Evolutionary conservation across 2,329 filamentous ascomycete genomes (phyloP), one percentile per base, ranked within the genome.

Genomic region (Arthrinium puccinioides): DNA sequence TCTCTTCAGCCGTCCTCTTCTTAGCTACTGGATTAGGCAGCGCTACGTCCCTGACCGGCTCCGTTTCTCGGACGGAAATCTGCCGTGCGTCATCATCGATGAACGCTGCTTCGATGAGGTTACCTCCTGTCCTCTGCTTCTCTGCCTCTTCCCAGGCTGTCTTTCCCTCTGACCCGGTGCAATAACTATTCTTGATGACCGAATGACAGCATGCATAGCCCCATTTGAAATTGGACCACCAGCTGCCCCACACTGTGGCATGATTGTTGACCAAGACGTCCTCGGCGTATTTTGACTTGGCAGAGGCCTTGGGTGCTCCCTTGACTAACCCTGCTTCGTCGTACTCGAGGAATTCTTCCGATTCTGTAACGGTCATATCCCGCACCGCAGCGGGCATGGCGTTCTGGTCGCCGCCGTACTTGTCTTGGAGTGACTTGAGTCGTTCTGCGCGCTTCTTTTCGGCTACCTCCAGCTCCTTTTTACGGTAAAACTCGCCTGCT

Each of bases 191-290:
- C 64, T 94, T 96, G 44, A 94, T 77, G 16, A 80, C 82, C 0
- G 88, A 95, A 58, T 94, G 88, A 67, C 92, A 98, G 61, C 92
- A 98, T 16, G 85, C 76, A 61, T 95, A 98, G 2, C 92, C 92
- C 92, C 92, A 98, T 61, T 83, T 76, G 64, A 96, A 97, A 54
- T 87, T 81, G 37, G 80, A 77, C 92, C 92, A 98, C 92, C 92
- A 98, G 53, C 88, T 95, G 33, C 92, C 92, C 86, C 88, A 98
- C 4, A 95, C 82, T 0, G 84, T 82, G 4, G 79, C 87, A 63
- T 98, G 92, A 54, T 98, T 98, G 66, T 94, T 90, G 57, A 84
- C 75, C 37, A 84, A 67, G 1, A 96, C 72, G 52, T 98, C 87
- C 55, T 98, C 92, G 5, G 81, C 64, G 54, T 98, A 98, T 57